phyloP scores from a whole-genome alignment of 768 basidiomycete genomes.

The Clitopilus hobsonii region DNA sequence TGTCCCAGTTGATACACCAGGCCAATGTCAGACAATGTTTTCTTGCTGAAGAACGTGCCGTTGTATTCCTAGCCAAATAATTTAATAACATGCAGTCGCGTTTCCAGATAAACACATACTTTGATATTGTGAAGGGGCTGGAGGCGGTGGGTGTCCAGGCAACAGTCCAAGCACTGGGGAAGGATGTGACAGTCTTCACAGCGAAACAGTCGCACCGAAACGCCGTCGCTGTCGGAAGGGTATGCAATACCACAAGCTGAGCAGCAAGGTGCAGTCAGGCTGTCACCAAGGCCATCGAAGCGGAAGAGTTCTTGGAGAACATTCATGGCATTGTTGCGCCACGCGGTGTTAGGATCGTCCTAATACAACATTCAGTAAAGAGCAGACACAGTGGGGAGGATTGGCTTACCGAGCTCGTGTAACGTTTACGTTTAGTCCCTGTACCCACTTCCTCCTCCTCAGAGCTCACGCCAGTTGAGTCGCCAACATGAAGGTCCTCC shows the following conservation, averaged over 20 bases:
- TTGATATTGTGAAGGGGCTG: not conserved
- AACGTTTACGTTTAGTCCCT: not conserved
- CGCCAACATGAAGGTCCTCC: too few species aligned
- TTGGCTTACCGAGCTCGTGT: not conserved
- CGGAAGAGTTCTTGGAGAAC: not conserved
- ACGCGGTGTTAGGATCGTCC: not conserved
- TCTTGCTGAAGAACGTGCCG: too few species aligned
- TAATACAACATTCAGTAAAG: not conserved
- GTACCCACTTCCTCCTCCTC: too few species aligned
- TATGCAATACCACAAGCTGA: not conserved
- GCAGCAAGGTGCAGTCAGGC: not conserved
- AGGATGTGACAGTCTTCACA: not conserved
- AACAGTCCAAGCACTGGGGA: not conserved
- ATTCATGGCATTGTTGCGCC: not conserved
- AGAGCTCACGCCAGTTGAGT: too few species aligned
- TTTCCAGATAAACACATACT: too few species aligned
- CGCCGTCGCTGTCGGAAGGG: not conserved
- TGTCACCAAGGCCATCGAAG: not conserved
- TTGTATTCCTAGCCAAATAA: too few species aligned
- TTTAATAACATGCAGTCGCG: too few species aligned
- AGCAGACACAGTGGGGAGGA: not conserved
- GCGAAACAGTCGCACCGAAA: not conserved
- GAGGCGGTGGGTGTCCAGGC: not conserved
- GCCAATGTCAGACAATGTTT: too few species aligned
- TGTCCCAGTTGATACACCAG: too few species aligned